These are phyloP conservation scores for Neonectria sp. DNA, from an alignment of 2,329 filamentous ascomycete genomes.

Conservation along the genomic window DNA sequence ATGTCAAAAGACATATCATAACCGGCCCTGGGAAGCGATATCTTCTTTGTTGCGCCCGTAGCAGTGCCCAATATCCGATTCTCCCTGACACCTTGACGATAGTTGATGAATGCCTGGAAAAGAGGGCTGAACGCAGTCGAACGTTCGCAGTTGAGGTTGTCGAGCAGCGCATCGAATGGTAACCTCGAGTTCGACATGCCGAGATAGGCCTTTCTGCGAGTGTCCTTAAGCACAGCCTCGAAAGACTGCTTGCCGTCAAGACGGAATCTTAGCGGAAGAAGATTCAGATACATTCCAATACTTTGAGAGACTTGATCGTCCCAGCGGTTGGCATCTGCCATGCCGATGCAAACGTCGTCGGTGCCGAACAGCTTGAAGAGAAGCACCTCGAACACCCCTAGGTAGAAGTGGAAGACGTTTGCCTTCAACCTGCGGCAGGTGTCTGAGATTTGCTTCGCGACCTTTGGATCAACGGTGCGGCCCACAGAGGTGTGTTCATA, in stretches of 20 bases:
- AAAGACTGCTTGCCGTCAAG: conserved; percentile 5
- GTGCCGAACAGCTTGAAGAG: conserved; percentile 16
- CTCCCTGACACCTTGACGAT: no score
- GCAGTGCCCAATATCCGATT: no score
- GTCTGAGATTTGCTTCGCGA: background rate
- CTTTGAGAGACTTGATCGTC: conserved; percentile 17
- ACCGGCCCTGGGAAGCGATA: no score
- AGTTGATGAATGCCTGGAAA: conserved; percentile 13
- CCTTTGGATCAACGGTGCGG: background rate
- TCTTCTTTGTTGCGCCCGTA: no score
- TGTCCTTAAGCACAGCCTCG: background rate
- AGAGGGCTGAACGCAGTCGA: conserved; percentile 11
- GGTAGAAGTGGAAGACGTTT: conserved; percentile 29
- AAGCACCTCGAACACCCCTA: conserved; percentile 17
- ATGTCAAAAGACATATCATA: no score
- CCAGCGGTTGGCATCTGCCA: conserved; percentile 30
- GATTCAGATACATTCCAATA: conserved; percentile 31
- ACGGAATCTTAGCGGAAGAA: conserved; percentile 13
- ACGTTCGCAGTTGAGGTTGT: conserved; percentile 5
- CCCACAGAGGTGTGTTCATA: conserved; percentile 9
- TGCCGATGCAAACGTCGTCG: conserved; percentile 27
- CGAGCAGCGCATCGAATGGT: conserved; percentile 20
- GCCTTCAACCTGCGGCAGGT: conserved; percentile 11
- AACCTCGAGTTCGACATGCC: conserved; percentile 16
- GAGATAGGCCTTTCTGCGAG: background rate